Conservation (phyloP, 1,284 basidiomycete species). For the Earliella scabrosa region DNA sequence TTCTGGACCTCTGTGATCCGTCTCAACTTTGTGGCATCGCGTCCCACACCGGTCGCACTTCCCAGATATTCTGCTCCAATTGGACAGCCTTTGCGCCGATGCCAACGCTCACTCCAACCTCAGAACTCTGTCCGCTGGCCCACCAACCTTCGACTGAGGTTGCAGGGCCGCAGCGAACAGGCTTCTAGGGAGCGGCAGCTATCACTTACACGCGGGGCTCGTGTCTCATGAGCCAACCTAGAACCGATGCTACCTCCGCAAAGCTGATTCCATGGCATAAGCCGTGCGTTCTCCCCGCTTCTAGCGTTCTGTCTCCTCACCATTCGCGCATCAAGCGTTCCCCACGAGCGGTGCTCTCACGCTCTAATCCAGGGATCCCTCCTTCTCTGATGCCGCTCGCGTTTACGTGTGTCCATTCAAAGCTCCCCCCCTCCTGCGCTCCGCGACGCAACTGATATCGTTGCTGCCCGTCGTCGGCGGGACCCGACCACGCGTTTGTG, state of each 20-base stretch:
- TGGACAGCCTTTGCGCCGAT: not conserved
- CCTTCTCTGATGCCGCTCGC: not conserved
- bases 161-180: not conserved
- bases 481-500: slow-evolving; percentile 5
- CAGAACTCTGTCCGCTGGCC: slow-evolving; percentile 1
- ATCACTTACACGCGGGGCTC: not conserved
- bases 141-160: not conserved
- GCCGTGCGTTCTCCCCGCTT: slow-evolving; percentile 2
- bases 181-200: not conserved
- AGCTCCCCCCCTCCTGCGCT: no score
- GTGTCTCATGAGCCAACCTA: not conserved
- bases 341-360: not conserved
- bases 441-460: not conserved
- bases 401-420: not conserved
- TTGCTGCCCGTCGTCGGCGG: not conserved
- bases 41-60: not conserved
- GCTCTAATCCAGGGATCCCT: not conserved
- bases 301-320: slow-evolving; percentile 7
- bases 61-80: not conserved
- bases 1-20: not conserved
- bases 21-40: slow-evolving; percentile 10
- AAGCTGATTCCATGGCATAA: not conserved
- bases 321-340: not conserved
- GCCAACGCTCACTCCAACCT: not conserved
- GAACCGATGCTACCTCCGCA: not conserved